Evolutionary conservation across 2,329 filamentous ascomycete species (phyloP).

Genomic region (Fusarium compactum): DNA sequence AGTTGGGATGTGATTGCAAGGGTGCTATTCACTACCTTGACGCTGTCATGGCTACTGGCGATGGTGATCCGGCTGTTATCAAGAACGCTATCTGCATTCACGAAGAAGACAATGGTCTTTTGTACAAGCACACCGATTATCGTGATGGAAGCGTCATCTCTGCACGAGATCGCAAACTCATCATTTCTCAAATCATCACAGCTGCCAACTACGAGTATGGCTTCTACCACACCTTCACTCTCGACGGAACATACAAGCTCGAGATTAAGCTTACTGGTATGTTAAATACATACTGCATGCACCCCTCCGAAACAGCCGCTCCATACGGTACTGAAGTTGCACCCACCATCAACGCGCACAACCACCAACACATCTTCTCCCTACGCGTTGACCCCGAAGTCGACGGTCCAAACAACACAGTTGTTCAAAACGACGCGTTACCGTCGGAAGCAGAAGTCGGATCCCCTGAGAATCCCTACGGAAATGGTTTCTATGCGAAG

Average conservation of each 20-base stretch:
- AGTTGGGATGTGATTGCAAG: slow-evolving; percentile 87
- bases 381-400: slow-evolving; percentile 74
- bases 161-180: slow-evolving; percentile 68
- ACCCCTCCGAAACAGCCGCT: slow-evolving; percentile 56
- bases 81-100: slow-evolving; percentile 97
- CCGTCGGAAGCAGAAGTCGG: slow-evolving; percentile 80
- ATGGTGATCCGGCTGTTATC: slow-evolving; percentile 81
- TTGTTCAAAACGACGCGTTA: slow-evolving; percentile 82
- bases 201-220: slow-evolving; percentile 74
- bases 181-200: slow-evolving; percentile 74
- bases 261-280: slow-evolving; percentile 67
- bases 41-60: slow-evolving; percentile 85
- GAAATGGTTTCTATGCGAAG: slow-evolving; percentile 89
- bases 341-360: slow-evolving; percentile 72
- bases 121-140: slow-evolving; percentile 75
- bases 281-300: slow-evolving; percentile 59
- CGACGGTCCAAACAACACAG: slow-evolving; percentile 70
- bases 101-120: slow-evolving; percentile 65
- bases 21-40: slow-evolving; percentile 93
- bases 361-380: slow-evolving; percentile 79
- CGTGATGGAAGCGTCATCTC: slow-evolving; percentile 70
- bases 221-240: slow-evolving; percentile 55
- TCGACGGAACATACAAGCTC: slow-evolving; percentile 74
- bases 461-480: slow-evolving; percentile 84
- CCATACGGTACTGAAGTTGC: slow-evolving; percentile 73